Evolutionary conservation across 1,139 yeast species (phyloP), one percentile per base, ranked within the genome.

Genomic region (Pneumocystis canis): DNA sequence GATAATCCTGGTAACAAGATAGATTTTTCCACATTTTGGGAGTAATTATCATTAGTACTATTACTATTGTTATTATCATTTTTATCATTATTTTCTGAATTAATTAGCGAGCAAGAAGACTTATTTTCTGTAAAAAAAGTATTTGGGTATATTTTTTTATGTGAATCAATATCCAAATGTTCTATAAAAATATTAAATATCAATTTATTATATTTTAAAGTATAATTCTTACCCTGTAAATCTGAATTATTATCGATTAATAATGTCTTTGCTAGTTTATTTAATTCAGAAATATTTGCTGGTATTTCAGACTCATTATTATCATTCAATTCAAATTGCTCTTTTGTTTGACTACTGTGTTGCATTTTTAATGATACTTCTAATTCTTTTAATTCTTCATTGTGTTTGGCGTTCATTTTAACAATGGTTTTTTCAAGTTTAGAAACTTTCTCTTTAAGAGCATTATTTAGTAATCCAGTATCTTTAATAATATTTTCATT

Each of bases 401-500:
- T 47, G 25, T 47, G n/a, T 4, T 16, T 5, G 25, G 16, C 11
- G 25, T 47, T 47, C 16, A 47, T 47, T 47, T 47, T 25, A 25
- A 47, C 30, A 9, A 47, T 47, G 14, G 54, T 47, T 47, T 47
- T 31, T 25, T 47, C 54, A 47, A 47, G 54, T 9, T 47, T 47
- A 20, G 6, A 47, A 7, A 47, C 30, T 47, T 47, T 47, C 14
- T 25, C 30, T 25, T 16, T 25, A 47, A 47, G 54, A 11, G 14
- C 16, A 1, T 25, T n/a, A 47, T 47, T 47, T 47, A 47, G 14
- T 47, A 20, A 47, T 47, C 9, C 11, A 9, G 54, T 47, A 14
- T 65, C 66, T 3, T 56, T 9, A 41, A 63, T 63, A 30, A 63
- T 66, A 56, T 60, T 62, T 58, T 63, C 66, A 16, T 62, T 64